Percentiles rank a stretch among this genome's conserved stretches.
phyloP scores from a whole-genome alignment of 257 asterid genomes.

The Dorcoceras hygrometricum region DNA sequence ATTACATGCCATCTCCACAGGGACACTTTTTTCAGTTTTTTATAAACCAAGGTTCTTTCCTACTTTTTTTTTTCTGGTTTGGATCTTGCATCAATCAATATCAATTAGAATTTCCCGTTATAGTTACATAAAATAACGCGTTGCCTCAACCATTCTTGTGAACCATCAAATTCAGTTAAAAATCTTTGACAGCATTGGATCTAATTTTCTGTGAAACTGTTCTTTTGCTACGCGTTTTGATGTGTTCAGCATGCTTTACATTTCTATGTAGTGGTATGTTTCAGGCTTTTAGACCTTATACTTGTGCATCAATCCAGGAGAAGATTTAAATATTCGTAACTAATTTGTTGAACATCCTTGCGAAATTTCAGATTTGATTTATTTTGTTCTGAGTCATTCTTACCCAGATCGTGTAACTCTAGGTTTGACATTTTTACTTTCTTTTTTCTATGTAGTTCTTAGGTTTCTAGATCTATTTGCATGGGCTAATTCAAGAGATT shows the following conservation, averaged over 20 bases:
- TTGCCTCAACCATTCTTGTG: neutral
- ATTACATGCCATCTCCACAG: constrained; percentile 80
- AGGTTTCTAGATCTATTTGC: neutral
- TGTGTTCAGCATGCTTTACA: neutral
- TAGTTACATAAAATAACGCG: neutral
- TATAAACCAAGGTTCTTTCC: constrained; percentile 84
- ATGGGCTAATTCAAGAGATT: neutral
- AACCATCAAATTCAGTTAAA: neutral
- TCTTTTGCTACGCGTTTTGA: neutral
- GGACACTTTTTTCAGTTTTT: constrained; percentile 84
- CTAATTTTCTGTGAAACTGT: neutral
- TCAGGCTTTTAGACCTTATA: neutral
- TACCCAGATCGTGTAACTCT: neutral
- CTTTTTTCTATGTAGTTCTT: neutral
- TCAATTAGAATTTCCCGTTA: constrained; percentile 2
- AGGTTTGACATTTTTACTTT: neutral
- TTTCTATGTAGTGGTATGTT: neutral
- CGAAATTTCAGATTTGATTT: neutral
- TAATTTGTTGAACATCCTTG: neutral
- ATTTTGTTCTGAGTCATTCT: neutral
- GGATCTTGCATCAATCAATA: neutral
- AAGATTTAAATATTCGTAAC: no score
- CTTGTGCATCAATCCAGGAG: neutral
- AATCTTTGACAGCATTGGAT: neutral
- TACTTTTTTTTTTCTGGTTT: constrained; percentile 6